phyloP scores from a whole-genome alignment of 1,284 basidiomycete species.

The Moesziomyces parantarcticus region DNA sequence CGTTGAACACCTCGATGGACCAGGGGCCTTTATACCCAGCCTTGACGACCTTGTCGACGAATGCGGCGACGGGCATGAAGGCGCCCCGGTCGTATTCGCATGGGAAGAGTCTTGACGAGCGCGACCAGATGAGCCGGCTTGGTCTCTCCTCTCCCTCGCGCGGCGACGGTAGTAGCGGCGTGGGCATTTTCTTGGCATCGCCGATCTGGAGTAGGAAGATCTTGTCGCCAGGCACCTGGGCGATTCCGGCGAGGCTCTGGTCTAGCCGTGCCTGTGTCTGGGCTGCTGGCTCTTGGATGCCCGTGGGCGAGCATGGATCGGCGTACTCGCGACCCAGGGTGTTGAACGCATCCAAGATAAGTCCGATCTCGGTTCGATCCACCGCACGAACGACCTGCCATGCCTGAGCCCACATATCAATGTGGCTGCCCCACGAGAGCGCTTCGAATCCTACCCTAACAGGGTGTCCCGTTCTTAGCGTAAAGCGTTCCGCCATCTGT shows the following conservation, averaged over 20 bases:
- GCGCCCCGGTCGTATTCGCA: conserved; percentile 62
- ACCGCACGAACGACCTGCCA: conserved; percentile 59
- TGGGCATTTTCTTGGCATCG: conserved; percentile 16
- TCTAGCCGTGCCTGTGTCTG: neutral
- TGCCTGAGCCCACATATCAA: conserved; percentile 63
- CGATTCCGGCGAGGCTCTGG: neutral
- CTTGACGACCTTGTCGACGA: conserved; percentile 55
- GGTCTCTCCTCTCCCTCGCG: conserved; percentile 59
- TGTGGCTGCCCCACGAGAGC: conserved; percentile 46
- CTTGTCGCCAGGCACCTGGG: conserved; percentile 8
- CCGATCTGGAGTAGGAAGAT: conserved; percentile 44
- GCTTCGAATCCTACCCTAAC: conserved; percentile 42
- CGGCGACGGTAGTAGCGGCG: conserved; percentile 37
- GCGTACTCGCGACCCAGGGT: conserved; percentile 67
- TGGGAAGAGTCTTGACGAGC: conserved; percentile 66
- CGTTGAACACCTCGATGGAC: conserved; percentile 68
- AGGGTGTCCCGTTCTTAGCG: neutral
- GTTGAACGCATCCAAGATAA: conserved; percentile 69
- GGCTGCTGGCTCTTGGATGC: conserved; percentile 19
- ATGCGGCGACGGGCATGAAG: conserved; percentile 66
- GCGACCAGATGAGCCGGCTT: conserved; percentile 66
- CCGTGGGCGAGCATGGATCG: conserved; percentile 32
- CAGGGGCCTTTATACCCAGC: conserved; percentile 67
- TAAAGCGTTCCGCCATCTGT: conserved; percentile 9
- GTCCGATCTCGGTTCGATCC: conserved; percentile 63